These are phyloP conservation scores for Zancudomyces culisetae DNA, from an alignment of 371 early-diverging fungal genomes.

Conservation along the genomic window DNA sequence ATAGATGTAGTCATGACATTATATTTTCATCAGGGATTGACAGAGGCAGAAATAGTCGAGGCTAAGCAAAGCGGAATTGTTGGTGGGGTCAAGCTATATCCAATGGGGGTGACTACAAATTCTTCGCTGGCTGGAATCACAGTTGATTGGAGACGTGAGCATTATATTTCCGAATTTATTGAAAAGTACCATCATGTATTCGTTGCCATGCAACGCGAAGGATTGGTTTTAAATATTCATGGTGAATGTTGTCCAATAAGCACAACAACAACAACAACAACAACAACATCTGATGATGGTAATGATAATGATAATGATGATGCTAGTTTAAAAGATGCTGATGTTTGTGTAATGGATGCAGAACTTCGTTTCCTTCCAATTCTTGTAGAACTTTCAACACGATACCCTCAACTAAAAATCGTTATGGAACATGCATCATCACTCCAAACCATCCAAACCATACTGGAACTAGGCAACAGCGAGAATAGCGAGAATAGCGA, in stretches of 20 bases:
- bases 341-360: slow-evolving; percentile 87
- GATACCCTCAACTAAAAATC: slow-evolving; percentile 83
- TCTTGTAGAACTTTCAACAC: slow-evolving; percentile 58
- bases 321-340: too few species aligned
- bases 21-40: slow-evolving; percentile 71
- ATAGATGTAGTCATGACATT: slow-evolving; percentile 86
- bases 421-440: slow-evolving; percentile 94
- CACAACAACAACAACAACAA: too few species aligned
- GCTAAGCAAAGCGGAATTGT: slow-evolving; percentile 72
- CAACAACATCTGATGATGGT: too few species aligned
- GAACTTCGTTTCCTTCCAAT: slow-evolving; percentile 81
- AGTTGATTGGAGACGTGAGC: too few species aligned
- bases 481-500: too few species aligned
- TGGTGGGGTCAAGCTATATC: slow-evolving; percentile 87
- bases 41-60: slow-evolving; percentile 71
- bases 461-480: slow-evolving; percentile 61
- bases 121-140: slow-evolving; percentile 53
- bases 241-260: too few species aligned
- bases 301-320: slow-evolving; percentile 56
- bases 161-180: too few species aligned
- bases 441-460: slow-evolving; percentile 76
- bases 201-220: slow-evolving; percentile 80
- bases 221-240: slow-evolving; percentile 87
- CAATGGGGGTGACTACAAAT: slow-evolving; percentile 95
- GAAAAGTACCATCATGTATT: slow-evolving; percentile 84